Evolutionary conservation across 1,284 basidiomycete genomes (phyloP), one percentile per base, ranked within the genome.

Genomic region (Xerocomus amazonicus): DNA sequence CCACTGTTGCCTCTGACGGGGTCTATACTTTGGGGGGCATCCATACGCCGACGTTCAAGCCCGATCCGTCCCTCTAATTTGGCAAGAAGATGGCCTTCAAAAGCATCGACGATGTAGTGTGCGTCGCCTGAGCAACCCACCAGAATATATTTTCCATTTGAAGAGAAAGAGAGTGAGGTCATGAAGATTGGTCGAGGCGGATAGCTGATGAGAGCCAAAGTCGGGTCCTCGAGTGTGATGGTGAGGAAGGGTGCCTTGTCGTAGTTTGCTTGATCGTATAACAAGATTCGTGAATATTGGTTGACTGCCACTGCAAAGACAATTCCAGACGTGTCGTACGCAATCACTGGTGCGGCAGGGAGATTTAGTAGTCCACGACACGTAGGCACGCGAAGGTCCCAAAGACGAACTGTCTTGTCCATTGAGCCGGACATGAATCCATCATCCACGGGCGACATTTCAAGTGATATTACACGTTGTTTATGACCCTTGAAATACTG

Each of bases 401-500:
- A 99, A 17, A 99, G 71, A 34, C 93, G 80, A n/a, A 99, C 93
- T 1, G 93, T 95, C 59, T 90, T 92, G 73, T 99, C 95, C 59
- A 91, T 77, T 0, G 95, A 92, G 1, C 85, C 91, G 7, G 95
- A 97, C 75, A 99, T 84, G 71, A 99, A 98, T 0, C 90, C 90
- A 63, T 99, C 96, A 63, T 97, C 90, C 2, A 88, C 78, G 0
- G 97, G 97, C 4, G 90, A 94, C 60, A 98, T 87, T 63, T 96
- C 89, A 12, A 99, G 72, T 0, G 94, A 94, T 23, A 91, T 79
- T 4, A 99, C 97, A 50, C 84, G 81, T 43, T 79, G 86, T 59
- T 87, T 93, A 72, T 99, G 97, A 0, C 97, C 97, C 59, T 85
- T 88, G 74, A 96, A 98, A 71, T 99, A 99, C 57, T 90, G 84